Conservation (phyloP, 139 green algal genomes). For the Trebouxia sp. region DNA sequence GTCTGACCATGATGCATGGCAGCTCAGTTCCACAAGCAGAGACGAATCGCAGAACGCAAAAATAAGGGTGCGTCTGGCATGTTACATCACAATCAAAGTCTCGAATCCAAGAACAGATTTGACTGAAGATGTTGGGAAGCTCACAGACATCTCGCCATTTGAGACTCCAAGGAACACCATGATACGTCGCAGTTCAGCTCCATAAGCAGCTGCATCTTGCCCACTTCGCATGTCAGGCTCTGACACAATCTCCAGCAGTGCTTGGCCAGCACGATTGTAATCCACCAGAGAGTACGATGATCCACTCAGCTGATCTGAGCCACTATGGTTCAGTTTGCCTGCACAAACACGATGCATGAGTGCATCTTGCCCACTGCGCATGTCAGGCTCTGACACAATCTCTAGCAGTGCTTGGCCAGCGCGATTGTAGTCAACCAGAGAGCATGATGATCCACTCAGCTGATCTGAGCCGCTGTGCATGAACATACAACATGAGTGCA, state of each 20-base stretch:
- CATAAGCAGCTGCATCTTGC: slow-evolving; percentile 89
- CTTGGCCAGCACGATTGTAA: slow-evolving; percentile 93
- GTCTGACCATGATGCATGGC: no score
- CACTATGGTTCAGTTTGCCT: slow-evolving; percentile 90
- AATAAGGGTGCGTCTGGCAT: no score
- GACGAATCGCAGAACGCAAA: no score
- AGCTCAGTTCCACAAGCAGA: no score
- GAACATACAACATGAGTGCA: no score
- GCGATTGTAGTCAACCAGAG: slow-evolving; percentile 92
- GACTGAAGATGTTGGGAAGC: background rate
- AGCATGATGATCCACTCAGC: slow-evolving; percentile 69
- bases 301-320: slow-evolving; percentile 67
- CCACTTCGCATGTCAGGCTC: slow-evolving; percentile 93
- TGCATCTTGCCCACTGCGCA: slow-evolving; percentile 85
- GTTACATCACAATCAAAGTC: background rate
- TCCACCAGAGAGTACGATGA: slow-evolving; percentile 78
- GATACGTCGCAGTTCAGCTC: slow-evolving; percentile 86
- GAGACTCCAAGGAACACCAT: slow-evolving; percentile 85
- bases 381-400: slow-evolving; percentile 95
- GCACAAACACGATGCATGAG: background rate
- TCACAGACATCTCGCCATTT: slow-evolving; percentile 87
- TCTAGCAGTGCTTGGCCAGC: slow-evolving; percentile 94
- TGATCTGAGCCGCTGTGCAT: slow-evolving; percentile 68
- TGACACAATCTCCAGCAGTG: slow-evolving; percentile 96
- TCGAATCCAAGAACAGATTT: background rate